Base-by-base conservation (phyloP, 805 yeast species). In the Yamadazyma laniorum region DNA sequence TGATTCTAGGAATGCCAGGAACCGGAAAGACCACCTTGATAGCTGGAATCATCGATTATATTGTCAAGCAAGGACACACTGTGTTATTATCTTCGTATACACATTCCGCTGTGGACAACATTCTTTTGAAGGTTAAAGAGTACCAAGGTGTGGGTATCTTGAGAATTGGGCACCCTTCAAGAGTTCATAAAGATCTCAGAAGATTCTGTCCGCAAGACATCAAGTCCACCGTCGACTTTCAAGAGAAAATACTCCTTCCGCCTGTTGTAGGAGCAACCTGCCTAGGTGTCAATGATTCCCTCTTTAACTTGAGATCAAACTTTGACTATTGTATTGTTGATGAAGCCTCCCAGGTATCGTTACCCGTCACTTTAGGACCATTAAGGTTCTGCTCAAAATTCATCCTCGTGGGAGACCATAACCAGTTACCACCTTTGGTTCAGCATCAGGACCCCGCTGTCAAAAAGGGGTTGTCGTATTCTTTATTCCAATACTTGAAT, bases 1-100 rank as follows among this genome's bases (percentile, higher is more conserved):
- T 93, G 50, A 75, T 93, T 14, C 63, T 91, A 43, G 99, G 99
- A 0, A 93, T 93, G 99, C 99, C 99, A 0, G 99, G 99, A 3
- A 93, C 98, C 0, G 99, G 76, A 2, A 67, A 66, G 37, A 60
- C 69, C 2, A 54, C 98, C 0, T 85, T 90, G 0, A 89, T 93
- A 37, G 84, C 95, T 0, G 80, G 82, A 32, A 52, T 93, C 13
- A 82, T 90, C 29, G 70, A 74, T 40, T 65, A 75, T 28, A 56
- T 93, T 19, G 82, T 81, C 3, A 60, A 63, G 1, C 70, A 72
- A 32, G 79, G 77, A 1, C 85, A 85, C 53, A 70, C 84, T 1
- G 82, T 93, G 1, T 64, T 93, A 17, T 61, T 93, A 33, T 78
- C 96, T 0, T 85, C 96, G 0, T 89, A 86, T 53, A 93, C 99